A percentile compares a stretch with the other conserved stretches of the same genome.
Evolutionary conservation across 1,284 basidiomycete genomes (phyloP).

Genomic region (Microbotryum lychnidis-dioicae): DNA sequence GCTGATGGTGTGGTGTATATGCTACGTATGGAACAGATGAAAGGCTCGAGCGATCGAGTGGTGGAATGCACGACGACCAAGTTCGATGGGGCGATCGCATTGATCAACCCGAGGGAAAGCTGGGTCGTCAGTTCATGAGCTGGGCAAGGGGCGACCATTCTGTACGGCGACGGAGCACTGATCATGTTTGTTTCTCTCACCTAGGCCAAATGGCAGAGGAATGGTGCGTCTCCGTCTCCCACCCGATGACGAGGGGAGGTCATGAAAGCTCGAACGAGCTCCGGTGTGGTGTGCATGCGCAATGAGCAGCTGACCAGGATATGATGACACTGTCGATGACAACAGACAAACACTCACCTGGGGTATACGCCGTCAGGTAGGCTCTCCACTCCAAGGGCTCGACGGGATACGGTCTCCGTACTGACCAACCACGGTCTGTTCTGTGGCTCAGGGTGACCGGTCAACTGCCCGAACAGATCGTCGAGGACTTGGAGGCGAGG

Average conservation of each 20-base stretch:
- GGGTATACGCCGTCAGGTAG: slow-evolving; percentile 33
- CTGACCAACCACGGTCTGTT: background rate
- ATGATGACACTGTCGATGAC: background rate
- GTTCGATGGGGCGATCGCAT: slow-evolving; percentile 86
- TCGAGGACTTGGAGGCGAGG: slow-evolving; percentile 32
- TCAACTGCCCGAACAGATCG: slow-evolving; percentile 28
- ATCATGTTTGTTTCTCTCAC: slow-evolving; percentile 31
- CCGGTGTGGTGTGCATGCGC: too few species aligned
- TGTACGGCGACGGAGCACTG: slow-evolving; percentile 28
- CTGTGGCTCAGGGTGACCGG: slow-evolving; percentile 12
- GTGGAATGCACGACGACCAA: slow-evolving; percentile 82
- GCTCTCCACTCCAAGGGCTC: background rate
- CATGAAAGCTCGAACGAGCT: background rate
- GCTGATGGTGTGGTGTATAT: background rate
- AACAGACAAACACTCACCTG: slow-evolving; percentile 31
- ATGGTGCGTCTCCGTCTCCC: slow-evolving; percentile 14
- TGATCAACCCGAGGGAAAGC: slow-evolving; percentile 78
- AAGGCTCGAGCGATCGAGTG: slow-evolving; percentile 74
- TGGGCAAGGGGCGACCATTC: too few species aligned
- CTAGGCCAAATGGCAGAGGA: slow-evolving; percentile 34
- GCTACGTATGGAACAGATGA: slow-evolving; percentile 56
- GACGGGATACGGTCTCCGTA: background rate
- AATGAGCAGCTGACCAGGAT: too few species aligned
- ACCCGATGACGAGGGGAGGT: background rate
- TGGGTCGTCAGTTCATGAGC: slow-evolving; percentile 69